Base-by-base conservation (phyloP, 2,329 filamentous ascomycete genomes). In the Nectriaceae sp. region DNA sequence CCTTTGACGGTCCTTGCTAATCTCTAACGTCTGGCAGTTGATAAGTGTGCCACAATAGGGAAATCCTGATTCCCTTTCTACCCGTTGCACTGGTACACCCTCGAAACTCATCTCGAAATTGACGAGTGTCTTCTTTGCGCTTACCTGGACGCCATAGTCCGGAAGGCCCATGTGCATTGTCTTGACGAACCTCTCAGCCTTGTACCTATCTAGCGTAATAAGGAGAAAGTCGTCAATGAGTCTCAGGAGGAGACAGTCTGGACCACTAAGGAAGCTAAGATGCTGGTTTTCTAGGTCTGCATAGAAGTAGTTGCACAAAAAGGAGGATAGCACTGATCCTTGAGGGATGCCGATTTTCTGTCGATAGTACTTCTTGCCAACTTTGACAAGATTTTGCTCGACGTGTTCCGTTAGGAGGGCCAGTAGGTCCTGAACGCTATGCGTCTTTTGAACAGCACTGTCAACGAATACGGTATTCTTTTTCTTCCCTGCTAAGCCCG, bases 251-350 rank as follows among this genome's bases (percentile, higher is more conserved):
- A 97, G 69, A 41, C 81, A 86, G 26, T 86, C 74, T 11, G 63
- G 48, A 0, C 52, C 52, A 10, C 70, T 62, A 15, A 94, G 70
- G 63, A 97, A 97, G 0, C 63, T 65, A 3, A 97, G 74, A 13
- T 86, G 74, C 21, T 84, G 76, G 5, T 71, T 70, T 68, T 99
- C 94, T 2, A 97, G 80, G 53, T 94, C 85, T 5, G 89, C 92
- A 65, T 99, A 99, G 68, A 97, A 97, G 70, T 96, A 93, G 70
- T 91, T 97, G 75, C 94, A 97, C 4, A 99, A 76, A 35, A 91
- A 76, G 37, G 87, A 89, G 0, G 92, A 97, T 4, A 99, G 67
- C 1, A 97, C 80, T 0, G 92, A 97, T 6, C 94, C 94, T 67
- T 99, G 94, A 0, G 94, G 92, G 33, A 99, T 97, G 13, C 94